phyloP scores from a whole-genome alignment of 768 basidiomycete genomes.

The Podaxis rugospora region DNA sequence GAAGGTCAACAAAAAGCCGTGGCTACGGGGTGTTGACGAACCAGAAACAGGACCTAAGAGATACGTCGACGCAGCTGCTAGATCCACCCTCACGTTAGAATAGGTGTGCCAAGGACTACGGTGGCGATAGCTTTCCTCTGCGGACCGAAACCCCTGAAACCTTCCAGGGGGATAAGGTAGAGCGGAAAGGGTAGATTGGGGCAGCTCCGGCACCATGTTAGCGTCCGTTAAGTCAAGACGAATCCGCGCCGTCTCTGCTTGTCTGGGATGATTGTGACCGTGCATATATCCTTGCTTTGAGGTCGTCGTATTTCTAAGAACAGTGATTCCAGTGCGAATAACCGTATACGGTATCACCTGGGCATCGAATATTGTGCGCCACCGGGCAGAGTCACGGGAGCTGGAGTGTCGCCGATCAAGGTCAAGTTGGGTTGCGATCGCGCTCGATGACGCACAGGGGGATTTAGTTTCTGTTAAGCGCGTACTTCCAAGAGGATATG shows the following conservation, averaged over 20 bases:
- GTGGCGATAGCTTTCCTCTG: constrained; percentile 35
- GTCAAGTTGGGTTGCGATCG: no score
- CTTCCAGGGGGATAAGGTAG: background rate
- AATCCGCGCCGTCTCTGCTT: background rate
- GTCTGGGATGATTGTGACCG: no score
- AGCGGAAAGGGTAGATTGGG: background rate
- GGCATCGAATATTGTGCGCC: no score
- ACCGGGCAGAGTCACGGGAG: no score
- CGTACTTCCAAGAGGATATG: no score
- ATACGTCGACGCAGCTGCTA: constrained; percentile 62
- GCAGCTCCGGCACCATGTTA: background rate
- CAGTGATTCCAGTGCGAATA: no score
- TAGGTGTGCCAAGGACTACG: constrained; percentile 69
- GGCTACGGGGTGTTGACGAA: constrained; percentile 26
- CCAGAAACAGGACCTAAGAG: constrained; percentile 70
- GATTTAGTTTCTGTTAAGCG: no score
- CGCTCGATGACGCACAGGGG: no score
- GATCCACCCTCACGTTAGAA: constrained; percentile 61
- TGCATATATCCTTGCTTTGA: no score
- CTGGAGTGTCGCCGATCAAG: no score
- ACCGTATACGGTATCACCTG: no score
- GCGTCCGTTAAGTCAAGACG: background rate
- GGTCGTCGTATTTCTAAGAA: no score
- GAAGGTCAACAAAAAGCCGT: background rate
- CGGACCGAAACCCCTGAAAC: constrained; percentile 6